Conservation (phyloP, 1,284 basidiomycete species). For the Schizophyllum commune region DNA sequence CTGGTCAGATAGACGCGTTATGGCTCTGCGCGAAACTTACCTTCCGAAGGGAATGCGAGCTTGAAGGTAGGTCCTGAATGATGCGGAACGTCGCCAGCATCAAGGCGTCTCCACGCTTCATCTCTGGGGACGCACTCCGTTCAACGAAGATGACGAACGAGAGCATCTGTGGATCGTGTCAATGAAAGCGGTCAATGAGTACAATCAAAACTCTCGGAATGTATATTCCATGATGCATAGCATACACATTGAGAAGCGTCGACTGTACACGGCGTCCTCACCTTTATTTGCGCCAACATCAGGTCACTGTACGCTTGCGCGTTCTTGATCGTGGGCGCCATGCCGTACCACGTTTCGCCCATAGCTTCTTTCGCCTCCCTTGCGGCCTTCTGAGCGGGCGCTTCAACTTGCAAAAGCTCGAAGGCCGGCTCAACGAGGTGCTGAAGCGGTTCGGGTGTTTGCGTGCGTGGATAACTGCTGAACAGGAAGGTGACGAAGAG, state of each 20-base stretch:
- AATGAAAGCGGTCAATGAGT: conserved; percentile 6
- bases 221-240: no score
- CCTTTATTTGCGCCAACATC: conserved; percentile 91
- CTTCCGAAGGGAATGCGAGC: conserved; percentile 77
- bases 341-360: conserved; percentile 81
- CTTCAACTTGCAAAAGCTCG: conserved; percentile 71
- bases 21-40: conserved; percentile 25
- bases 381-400: conserved; percentile 82
- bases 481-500: conserved; percentile 84
- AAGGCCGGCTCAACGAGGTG: conserved; percentile 73
- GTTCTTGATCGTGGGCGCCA: conserved; percentile 75
- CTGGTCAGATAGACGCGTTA: neutral
- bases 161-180: conserved; percentile 53
- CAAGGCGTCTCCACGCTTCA: conserved; percentile 72
- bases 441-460: conserved; percentile 66
- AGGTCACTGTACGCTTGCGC: conserved; percentile 80
- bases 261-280: conserved; percentile 20
- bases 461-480: conserved; percentile 72
- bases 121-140: conserved; percentile 54
- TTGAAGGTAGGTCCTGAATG: conserved; percentile 90
- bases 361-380: conserved; percentile 75
- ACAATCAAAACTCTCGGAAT: neutral
- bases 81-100: conserved; percentile 81
- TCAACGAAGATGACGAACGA: conserved; percentile 89
- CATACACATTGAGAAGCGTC: neutral